These are phyloP conservation scores for Arxiozyma slooffiae DNA, from an alignment of 1,139 yeast species.

Conservation along the genomic window DNA sequence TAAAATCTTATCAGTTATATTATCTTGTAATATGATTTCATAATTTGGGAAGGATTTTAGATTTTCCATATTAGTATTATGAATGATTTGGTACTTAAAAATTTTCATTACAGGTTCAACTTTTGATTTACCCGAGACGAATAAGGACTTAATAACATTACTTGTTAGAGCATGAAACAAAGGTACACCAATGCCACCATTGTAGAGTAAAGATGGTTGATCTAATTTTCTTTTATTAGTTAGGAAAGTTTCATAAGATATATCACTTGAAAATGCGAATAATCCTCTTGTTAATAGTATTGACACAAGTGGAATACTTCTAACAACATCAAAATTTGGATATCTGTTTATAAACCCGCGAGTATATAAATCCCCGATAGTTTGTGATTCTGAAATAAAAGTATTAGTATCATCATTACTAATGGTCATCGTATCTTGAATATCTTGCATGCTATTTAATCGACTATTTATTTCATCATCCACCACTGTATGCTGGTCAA, in stretches of 20 bases:
- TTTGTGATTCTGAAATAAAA: slow-evolving; percentile 18
- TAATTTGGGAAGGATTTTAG: slow-evolving; percentile 11
- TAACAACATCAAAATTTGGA: slow-evolving; percentile 17
- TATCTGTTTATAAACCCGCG: slow-evolving; percentile 24
- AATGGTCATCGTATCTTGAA: neutral
- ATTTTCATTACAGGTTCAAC: slow-evolving; percentile 25
- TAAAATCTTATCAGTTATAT: neutral
- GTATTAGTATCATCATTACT: slow-evolving; percentile 14
- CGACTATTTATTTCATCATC: neutral
- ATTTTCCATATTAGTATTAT: slow-evolving; percentile 5
- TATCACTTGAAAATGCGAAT: slow-evolving; percentile 28
- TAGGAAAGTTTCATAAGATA: slow-evolving; percentile 24
- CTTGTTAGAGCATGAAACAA: slow-evolving; percentile 28
- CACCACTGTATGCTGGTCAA: slow-evolving; percentile 1
- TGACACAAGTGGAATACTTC: slow-evolving; percentile 30
- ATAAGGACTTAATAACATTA: slow-evolving; percentile 24
- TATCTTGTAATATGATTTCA: slow-evolving; percentile 4
- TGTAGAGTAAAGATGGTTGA: slow-evolving; percentile 7
- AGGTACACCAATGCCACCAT: slow-evolving; percentile 29
- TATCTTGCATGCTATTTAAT: slow-evolving; percentile 14
- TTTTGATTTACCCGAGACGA: slow-evolving; percentile 16
- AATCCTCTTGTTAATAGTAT: slow-evolving; percentile 27
- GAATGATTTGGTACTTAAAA: slow-evolving; percentile 21
- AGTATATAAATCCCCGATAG: slow-evolving; percentile 24
- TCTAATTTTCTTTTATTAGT: slow-evolving; percentile 24